Evolutionary conservation across 2,329 filamentous ascomycete genomes (phyloP), one percentile per base, ranked within the genome.

Genomic region (Diaporthe ilicicola): DNA sequence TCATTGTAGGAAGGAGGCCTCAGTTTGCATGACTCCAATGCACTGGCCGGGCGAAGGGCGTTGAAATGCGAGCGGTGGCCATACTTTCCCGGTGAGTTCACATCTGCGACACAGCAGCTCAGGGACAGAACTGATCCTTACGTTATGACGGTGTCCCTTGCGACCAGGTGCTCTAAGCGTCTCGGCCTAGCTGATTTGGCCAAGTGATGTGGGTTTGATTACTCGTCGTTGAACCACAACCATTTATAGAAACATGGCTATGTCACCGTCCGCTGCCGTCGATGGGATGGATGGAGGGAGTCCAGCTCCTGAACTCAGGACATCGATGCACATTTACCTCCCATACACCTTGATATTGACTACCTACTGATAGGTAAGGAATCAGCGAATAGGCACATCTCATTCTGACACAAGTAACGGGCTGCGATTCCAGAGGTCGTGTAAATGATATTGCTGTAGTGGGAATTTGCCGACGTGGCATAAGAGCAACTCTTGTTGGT

Each of bases 391-490:
- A 17, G n/a, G 6, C 34, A 39, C 4, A 8, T 42, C 15, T 59
- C 4, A 15, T 2, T 27, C 12, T 1, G 2, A 17, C 2, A 22
- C 8, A 2, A n/a, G 24, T 1, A 17, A 0, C 3, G 0, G 1
- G 3, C 17, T 29, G 12, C 4, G 22, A 22, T 22, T 5, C 29
- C 32, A 19, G 29, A 22, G 22, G 12, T 61, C n/a, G 17, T 46
- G 34, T 32, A 5, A 44, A 8, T 1, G 8, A 19, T 7, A 4
- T 6, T 2, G 29, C 22, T 7, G 9, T 42, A 8, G 32, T 24
- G n/a, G n/a, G n/a, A 50, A 50, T 8, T 3, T 24, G 32, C 24
- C 12, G n/a, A 37, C 2, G 12, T 17, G 27, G 44, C 13, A n/a
- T n/a, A 34, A 34, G 32, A 34, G 32, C 32, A 34, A 34, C 32